phyloP scores from a whole-genome alignment of 208 protist genomes.

The Blastocrithidia nonstop region DNA sequence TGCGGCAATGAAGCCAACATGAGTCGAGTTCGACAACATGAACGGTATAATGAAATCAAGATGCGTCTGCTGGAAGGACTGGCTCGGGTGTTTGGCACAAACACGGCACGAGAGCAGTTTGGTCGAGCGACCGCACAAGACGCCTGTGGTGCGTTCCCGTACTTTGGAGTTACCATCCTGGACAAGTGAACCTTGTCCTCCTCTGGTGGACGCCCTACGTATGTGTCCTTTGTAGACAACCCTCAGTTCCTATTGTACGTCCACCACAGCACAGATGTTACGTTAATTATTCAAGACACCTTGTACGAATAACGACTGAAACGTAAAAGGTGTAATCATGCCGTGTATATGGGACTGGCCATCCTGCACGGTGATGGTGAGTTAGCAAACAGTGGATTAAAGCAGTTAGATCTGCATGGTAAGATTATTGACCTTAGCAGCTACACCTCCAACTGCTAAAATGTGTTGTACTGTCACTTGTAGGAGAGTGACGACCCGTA shows the following conservation, averaged over 20 bases:
- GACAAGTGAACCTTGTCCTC: slow-evolving; percentile 62
- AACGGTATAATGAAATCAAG: slow-evolving; percentile 69
- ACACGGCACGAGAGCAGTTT: slow-evolving; percentile 68
- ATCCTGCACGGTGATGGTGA: slow-evolving; percentile 73
- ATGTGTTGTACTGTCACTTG: slow-evolving; percentile 75
- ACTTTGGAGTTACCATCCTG: slow-evolving; percentile 77
- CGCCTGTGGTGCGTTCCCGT: slow-evolving; percentile 47
- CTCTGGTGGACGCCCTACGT: slow-evolving; percentile 72
- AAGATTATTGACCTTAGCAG: slow-evolving; percentile 74
- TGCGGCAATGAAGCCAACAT: slow-evolving; percentile 75
- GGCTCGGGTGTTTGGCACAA: slow-evolving; percentile 71
- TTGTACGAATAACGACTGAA: slow-evolving; percentile 76
- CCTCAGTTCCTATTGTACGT: slow-evolving; percentile 81
- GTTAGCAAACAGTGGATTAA: slow-evolving; percentile 54
- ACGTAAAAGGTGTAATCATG: slow-evolving; percentile 76
- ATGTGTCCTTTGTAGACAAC: slow-evolving; percentile 86
- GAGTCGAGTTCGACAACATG: slow-evolving; percentile 42
- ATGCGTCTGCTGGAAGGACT: slow-evolving; percentile 79
- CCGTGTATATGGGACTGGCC: slow-evolving; percentile 83
- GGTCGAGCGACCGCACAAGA: slow-evolving; percentile 64
- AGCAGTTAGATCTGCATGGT: slow-evolving; percentile 84
- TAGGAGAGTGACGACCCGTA: slow-evolving; percentile 63
- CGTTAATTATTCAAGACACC: slow-evolving; percentile 80
- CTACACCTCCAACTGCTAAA: slow-evolving; percentile 86
- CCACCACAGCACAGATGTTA: slow-evolving; percentile 31